Evolutionary conservation across 345 rosid genomes (phyloP).

Genomic region (Heritiera fomes): DNA sequence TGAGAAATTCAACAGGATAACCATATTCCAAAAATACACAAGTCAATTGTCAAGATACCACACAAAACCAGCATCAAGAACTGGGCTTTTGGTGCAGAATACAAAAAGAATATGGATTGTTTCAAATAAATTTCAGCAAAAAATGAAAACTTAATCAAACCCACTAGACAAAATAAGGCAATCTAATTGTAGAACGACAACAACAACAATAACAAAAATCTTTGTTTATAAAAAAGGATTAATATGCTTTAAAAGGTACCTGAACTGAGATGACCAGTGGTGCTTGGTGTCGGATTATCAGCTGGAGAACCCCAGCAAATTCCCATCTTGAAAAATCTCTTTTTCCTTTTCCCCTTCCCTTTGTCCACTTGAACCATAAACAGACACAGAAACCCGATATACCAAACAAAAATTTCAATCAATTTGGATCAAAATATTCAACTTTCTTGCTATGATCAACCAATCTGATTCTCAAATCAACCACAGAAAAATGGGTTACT

Average conservation of each 20-base stretch:
- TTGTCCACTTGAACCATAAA: neutral
- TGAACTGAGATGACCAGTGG: constrained; percentile 60
- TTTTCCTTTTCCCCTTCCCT: neutral
- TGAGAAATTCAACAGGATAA: constrained; percentile 2
- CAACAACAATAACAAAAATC: neutral
- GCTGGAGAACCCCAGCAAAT: constrained; percentile 64
- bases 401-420: neutral
- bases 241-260: constrained; percentile 33
- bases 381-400: constrained; percentile 6
- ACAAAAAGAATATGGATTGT: constrained; percentile 7
- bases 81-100: constrained; percentile 22
- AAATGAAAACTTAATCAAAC: constrained; percentile 20
- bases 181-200: neutral
- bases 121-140: constrained; percentile 14
- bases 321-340: constrained; percentile 46
- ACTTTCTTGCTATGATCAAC: constrained; percentile 9
- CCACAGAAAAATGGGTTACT: neutral
- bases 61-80: constrained; percentile 2
- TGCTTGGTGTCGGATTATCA: constrained; percentile 44
- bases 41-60: neutral
- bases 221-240: neutral
- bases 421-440: neutral
- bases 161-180: constrained; percentile 25
- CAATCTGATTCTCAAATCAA: neutral
- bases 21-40: neutral